Percentiles rank a stretch among this genome's conserved stretches.
Evolutionary conservation across 768 basidiomycete genomes (phyloP).

Genomic region (Boletus reticulatus): DNA sequence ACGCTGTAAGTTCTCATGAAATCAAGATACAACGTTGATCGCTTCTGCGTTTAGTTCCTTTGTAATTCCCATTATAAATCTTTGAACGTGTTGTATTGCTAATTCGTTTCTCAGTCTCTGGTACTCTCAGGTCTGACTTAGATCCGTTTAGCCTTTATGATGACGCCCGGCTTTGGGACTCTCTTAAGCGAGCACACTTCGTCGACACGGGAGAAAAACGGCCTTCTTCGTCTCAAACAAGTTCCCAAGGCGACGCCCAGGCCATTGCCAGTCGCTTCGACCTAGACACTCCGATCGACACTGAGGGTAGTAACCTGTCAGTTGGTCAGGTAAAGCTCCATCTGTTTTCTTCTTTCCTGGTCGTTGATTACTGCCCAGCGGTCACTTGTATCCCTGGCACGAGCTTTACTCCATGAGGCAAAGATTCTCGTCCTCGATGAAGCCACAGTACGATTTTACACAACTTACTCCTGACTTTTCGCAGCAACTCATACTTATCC

Average conservation of each 20-base stretch:
- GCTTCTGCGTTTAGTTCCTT: constrained; percentile 31
- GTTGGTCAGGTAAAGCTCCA: constrained; percentile 46
- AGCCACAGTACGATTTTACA: constrained; percentile 54
- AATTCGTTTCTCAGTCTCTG: constrained; percentile 50
- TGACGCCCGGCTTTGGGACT: constrained; percentile 84
- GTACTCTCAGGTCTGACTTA: constrained; percentile 81
- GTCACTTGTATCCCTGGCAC: constrained; percentile 81
- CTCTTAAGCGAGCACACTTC: constrained; percentile 80
- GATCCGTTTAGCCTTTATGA: constrained; percentile 85
- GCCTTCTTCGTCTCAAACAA: constrained; percentile 31
- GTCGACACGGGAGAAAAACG: constrained; percentile 48
- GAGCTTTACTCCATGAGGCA: constrained; percentile 84
- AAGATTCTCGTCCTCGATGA: constrained; percentile 88
- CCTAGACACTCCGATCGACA: constrained; percentile 81
- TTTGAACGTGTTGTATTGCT: constrained; percentile 8
- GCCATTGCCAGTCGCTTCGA: constrained; percentile 56
- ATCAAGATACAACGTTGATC: background rate
- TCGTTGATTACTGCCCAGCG: constrained; percentile 51
- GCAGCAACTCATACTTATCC: background rate
- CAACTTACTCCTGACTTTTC: background rate
- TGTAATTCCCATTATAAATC: constrained; percentile 25
- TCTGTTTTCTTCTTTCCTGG: background rate
- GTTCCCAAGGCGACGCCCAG: constrained; percentile 38
- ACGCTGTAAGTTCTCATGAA: constrained; percentile 32
- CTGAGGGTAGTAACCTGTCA: constrained; percentile 82